Evolutionary conservation across 106 monocot species (phyloP), one percentile per base, ranked within the genome.

Genomic region (Dendrobium chrysotoxum): DNA sequence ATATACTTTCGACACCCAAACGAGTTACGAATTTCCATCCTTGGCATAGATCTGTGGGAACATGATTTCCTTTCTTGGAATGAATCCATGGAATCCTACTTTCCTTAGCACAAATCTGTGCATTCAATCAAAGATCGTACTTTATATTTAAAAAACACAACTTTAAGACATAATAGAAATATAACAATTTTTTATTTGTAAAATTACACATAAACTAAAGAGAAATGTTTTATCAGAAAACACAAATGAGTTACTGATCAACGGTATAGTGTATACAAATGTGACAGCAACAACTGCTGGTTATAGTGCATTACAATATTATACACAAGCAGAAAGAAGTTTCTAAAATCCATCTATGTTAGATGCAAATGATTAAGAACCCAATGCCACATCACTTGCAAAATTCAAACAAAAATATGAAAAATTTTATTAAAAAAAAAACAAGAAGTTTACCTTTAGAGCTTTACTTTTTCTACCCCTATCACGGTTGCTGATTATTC

Each of bases 391-490:
- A 28, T 25, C 25, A 65, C 64, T 65, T 65, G 25, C 35, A 26
- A 65, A 35, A 11, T 28, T 28, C 23, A 66, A 66, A 66, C 26
- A 66, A 4, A 10, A 31, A 70, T n/a, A 31, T 31, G 3, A 2
- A 28, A 12, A 5, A 5, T n/a, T 26, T 50, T 50, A n/a, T 5
- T 35, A 15, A n/a, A 35, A 70, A 35, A 25, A 70, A 35, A 25
- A 35, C 39, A 75, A 74, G 61, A 28, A 55, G 17, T 30, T 21
- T 86, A 99, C 99, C 93, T 99, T 99, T 8, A 82, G 72, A 78
- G 58, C 81, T 86, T 95, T 99, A 84, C 61, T 85, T 83, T 93
- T 99, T 87, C 82, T 90, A 58, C 85, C 88, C 11, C 90, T 89
- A 80, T 95, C 95, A 55, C 91, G 82, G 68, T 86, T 92, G 70